Percentiles rank a stretch among this genome's conserved stretches.
These are phyloP conservation scores for Solanum boliviense DNA, from an alignment of 257 asterid genomes.

Conservation along the genomic window DNA sequence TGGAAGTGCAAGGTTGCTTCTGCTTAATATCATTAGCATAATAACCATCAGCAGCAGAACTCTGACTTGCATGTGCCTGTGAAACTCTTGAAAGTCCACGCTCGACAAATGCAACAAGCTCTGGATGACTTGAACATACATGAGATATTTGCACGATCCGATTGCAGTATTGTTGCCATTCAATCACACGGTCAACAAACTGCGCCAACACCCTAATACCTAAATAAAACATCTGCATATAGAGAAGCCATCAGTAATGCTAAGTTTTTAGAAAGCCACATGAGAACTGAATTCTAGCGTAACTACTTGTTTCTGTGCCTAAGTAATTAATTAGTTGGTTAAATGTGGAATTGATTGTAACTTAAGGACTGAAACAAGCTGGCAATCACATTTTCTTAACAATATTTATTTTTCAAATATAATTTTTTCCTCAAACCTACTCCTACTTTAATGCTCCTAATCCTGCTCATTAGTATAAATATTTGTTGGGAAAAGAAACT, in stretches of 20 bases:
- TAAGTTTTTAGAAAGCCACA: neutral
- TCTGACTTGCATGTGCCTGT: conserved; percentile 25
- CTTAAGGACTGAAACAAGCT: neutral
- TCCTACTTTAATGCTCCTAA: neutral
- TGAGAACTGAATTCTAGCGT: neutral
- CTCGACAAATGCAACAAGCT: conserved; percentile 60
- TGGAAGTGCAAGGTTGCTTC: conserved; percentile 79
- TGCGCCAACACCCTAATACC: conserved; percentile 68
- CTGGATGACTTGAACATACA: conserved; percentile 58
- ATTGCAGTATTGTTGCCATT: conserved; percentile 97
- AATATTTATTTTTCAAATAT: neutral
- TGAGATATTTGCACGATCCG: conserved; percentile 89
- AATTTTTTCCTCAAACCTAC: neutral
- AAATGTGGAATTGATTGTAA: neutral
- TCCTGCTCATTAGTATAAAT: neutral
- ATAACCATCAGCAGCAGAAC: conserved; percentile 14
- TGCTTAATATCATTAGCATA: conserved; percentile 33
- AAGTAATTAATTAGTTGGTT: neutral
- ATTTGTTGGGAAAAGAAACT: neutral
- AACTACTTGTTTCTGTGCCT: neutral
- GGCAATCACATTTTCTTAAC: neutral
- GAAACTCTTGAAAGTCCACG: conserved; percentile 38
- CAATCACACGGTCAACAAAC: conserved; percentile 78
- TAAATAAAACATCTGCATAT: conserved; percentile 73
- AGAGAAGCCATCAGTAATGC: conserved; percentile 5